Percentiles rank a stretch among this genome's conserved stretches.
Conservation (phyloP, 1,284 basidiomycete genomes). For the Hemileia vastatrix region DNA sequence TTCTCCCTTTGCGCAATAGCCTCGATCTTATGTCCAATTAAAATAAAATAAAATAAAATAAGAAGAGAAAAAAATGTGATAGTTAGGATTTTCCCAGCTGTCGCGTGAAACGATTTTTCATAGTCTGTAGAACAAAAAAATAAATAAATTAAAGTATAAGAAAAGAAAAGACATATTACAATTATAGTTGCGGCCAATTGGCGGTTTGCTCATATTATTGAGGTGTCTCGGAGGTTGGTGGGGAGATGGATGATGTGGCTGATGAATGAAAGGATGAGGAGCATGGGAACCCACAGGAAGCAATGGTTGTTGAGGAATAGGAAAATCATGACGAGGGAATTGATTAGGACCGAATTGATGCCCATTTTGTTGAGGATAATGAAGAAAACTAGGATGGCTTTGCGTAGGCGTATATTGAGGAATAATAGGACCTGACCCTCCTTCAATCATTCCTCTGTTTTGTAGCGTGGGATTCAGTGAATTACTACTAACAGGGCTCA, state of each 20-base stretch:
- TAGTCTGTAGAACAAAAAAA: background rate
- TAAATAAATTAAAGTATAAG: background rate
- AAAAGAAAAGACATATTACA: slow-evolving; percentile 1
- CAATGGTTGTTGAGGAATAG: background rate
- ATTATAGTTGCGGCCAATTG: slow-evolving; percentile 17
- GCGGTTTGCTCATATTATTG: background rate
- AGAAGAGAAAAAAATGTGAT: too few species aligned
- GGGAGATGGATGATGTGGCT: too few species aligned
- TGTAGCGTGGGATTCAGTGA: too few species aligned
- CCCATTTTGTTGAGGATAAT: slow-evolving; percentile 7
- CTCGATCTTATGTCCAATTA: slow-evolving; percentile 6
- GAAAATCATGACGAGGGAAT: background rate
- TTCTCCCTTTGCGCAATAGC: slow-evolving; percentile 16
- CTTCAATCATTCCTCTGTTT: too few species aligned
- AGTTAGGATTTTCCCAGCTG: too few species aligned
- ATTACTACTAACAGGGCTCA: too few species aligned
- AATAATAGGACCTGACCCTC: too few species aligned
- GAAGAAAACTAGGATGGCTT: slow-evolving; percentile 20
- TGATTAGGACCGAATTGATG: background rate
- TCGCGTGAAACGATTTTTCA: too few species aligned
- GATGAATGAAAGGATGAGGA: too few species aligned
- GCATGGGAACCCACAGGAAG: too few species aligned
- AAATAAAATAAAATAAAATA: background rate
- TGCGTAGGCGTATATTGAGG: slow-evolving; percentile 24
- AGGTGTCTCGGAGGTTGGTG: background rate